Base-by-base conservation (phyloP, 2,329 filamentous ascomycete genomes). In the Pseudodiploospora longispora region DNA sequence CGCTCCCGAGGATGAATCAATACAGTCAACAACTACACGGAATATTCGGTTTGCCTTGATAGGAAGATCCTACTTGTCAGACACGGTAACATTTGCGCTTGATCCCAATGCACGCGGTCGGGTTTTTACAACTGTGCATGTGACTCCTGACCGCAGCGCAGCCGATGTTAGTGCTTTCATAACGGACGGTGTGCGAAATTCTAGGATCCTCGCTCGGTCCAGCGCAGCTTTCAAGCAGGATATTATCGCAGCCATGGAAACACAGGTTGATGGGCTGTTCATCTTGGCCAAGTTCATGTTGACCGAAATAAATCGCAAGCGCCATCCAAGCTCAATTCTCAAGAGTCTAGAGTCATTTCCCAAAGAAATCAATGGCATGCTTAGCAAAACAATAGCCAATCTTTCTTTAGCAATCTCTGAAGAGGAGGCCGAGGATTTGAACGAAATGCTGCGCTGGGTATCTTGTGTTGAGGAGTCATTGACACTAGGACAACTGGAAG, bases 281-380 rank as follows among this genome's bases (percentile, higher is more conserved):
- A 69, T 74, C 19, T 61, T 71, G 38, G 71, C 70, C 38, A 68
- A 72, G 44, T 66, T 73, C 37, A 74, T 74, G 70, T 44, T 77
- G 3, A 67, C 67, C 5, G 73, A 77, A 40, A 57, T 74, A 3
- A 65, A 62, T 27, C 65, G 67, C 30, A 66, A 72, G 44, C 60
- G 64, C 3, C 70, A 72, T 36, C 67, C 69, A 0, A 60, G 64
- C 6, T 68, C 68, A 1, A 74, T 66, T 1, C 62, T 68, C 5
- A 62, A 69, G 19, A 67, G 67, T 36, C 53, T 78, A 0, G 58
- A 65, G 19, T 59, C 61, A 0, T 74, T 73, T 34, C 70, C 70
- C 7, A 65, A 61, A 30, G 63, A 68, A 49, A 66, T 67, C 33
- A 65, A 69, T 42, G 69, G 67, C 6, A 66, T 69, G 48, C 56